Conservation (phyloP, 2,329 filamentous ascomycete genomes). For the Gremmenia infestans region DNA sequence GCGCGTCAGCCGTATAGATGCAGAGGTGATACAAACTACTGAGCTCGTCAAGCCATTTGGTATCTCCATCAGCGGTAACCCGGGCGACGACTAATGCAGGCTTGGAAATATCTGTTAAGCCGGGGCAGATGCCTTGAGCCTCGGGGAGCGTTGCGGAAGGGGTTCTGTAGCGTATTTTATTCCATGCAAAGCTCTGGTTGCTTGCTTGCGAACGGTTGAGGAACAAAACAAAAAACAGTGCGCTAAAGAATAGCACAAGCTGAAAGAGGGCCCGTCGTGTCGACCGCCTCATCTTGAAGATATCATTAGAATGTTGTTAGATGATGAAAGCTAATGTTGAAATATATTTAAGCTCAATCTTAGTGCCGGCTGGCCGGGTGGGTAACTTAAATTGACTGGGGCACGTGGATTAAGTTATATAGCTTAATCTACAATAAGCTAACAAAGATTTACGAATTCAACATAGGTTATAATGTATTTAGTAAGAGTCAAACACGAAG, state of each 20-base stretch:
- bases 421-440: too few relatives aligned
- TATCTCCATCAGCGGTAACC: slow-evolving; percentile 37
- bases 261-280: slow-evolving; percentile 34
- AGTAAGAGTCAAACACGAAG: too few relatives aligned
- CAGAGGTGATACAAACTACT: slow-evolving; percentile 39
- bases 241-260: slow-evolving; percentile 31
- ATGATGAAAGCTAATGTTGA: too few relatives aligned
- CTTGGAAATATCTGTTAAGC: slow-evolving; percentile 34
- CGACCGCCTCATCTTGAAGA: slow-evolving; percentile 33
- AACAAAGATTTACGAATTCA: too few relatives aligned
- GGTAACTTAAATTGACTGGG: too few relatives aligned
- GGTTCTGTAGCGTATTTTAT: slow-evolving; percentile 38
- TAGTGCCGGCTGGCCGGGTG: too few relatives aligned
- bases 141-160: slow-evolving; percentile 32
- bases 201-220: slow-evolving; percentile 32
- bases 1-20: slow-evolving; percentile 39
- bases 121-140: slow-evolving; percentile 39
- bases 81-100: slow-evolving; percentile 42
- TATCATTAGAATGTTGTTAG: not conserved
- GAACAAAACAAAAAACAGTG: slow-evolving; percentile 35
- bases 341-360: too few relatives aligned
- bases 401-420: too few relatives aligned
- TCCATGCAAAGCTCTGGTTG: slow-evolving; percentile 38
- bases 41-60: slow-evolving; percentile 38
- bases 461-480: too few relatives aligned